Evolutionary conservation across 257 asterid genomes (phyloP), one percentile per base, ranked within the genome.

Genomic region (Solanum habrochaites): DNA sequence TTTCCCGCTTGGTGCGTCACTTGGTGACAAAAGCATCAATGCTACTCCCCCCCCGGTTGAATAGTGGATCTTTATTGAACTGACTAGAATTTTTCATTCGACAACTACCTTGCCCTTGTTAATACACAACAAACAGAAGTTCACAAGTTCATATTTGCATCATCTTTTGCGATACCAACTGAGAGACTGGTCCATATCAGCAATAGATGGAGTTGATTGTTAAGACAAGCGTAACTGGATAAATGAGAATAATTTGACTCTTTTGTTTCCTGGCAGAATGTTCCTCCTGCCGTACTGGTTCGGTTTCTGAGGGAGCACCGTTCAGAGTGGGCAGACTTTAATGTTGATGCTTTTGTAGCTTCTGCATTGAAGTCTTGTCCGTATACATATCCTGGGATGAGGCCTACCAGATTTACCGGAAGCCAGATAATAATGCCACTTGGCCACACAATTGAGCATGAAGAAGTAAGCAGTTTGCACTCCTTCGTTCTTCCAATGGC

Each of bases 251-350:
- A 64, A 81, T 62, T 78, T 16, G 13, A 67, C 85, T 39, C 81
- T 9, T 66, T 83, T 83, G 23, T 72, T 66, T 85, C 43, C 77
- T 85, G 81, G 75, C 93, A 97, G 99, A 93, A 97, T 89, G 98
- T 97, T 18, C 94, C 98, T 86, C 98, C 99, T 2, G 98, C 99
- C 0, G 95, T 94, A 64, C 92, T 97, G 75, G 97, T 95, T 90
- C 98, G 98, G 23, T 97, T 95, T 89, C 89, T 97, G 11, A 94
- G 99, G 91, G 99, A 97, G 92, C 99, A 97, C 67, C 95, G 99
- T 23, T 97, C 99, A 2, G 99, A 97, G 88, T 97, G 99, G 99
- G 99, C 99, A 1, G 99, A 97, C 89, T 97, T 97, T 87, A 97
- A 88, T 42, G 94, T 97, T 10, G 99, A 96, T 87, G 99, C 99